These are phyloP conservation scores for Lolium multiflorum DNA, from an alignment of 176 grass and related monocot species.

Conservation along the genomic window DNA sequence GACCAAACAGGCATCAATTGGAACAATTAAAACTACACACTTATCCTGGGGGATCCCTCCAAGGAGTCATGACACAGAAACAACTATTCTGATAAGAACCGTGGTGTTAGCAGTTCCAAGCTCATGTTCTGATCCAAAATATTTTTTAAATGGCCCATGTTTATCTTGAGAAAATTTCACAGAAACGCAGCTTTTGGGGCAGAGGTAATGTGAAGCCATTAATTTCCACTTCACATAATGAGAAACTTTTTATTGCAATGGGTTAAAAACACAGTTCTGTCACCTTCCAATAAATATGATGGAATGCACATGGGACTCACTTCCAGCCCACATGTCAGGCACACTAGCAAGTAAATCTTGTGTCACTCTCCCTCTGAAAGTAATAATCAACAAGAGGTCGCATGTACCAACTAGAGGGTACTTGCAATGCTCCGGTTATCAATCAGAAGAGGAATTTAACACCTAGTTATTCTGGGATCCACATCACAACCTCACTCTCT, in stretches of 20 bases:
- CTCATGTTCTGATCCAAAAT: background rate
- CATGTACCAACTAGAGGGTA: too few species aligned
- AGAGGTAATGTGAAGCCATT: background rate
- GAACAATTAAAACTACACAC: background rate
- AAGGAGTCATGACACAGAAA: background rate
- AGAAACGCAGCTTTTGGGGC: background rate
- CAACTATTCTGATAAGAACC: too few species aligned
- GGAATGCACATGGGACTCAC: too few species aligned
- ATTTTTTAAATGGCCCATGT: background rate
- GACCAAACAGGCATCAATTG: background rate
- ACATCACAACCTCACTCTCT: too few species aligned
- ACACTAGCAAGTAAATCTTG: too few species aligned
- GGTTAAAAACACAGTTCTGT: background rate
- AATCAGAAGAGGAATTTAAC: too few species aligned
- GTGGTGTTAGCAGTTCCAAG: background rate
- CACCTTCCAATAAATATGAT: too few species aligned
- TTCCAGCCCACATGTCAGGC: too few species aligned
- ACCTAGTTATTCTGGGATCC: too few species aligned
- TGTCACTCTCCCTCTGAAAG: too few species aligned
- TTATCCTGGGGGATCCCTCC: conserved; percentile 9
- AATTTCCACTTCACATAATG: background rate
- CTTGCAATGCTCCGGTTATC: too few species aligned
- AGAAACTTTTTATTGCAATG: background rate
- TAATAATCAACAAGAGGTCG: too few species aligned
- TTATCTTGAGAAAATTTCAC: conserved; percentile 8